A percentile compares a stretch with the other conserved stretches of the same genome.
phyloP scores from a whole-genome alignment of 345 rosid species.

The Eucalyptus globulus region DNA sequence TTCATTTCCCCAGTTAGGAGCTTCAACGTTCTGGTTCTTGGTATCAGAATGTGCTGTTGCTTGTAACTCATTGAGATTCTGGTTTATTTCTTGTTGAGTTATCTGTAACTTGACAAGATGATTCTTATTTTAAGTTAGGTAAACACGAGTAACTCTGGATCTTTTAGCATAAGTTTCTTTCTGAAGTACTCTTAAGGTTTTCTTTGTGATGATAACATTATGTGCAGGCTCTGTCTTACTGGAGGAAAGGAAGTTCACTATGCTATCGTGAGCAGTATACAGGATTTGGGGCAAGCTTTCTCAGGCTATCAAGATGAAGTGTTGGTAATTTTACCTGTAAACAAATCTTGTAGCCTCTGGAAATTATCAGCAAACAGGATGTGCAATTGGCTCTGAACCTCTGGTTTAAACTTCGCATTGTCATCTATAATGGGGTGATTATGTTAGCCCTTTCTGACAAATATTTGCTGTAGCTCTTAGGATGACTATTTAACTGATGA shows the following conservation, averaged over 20 bases:
- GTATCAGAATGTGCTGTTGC: neutral
- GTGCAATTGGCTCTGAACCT: neutral
- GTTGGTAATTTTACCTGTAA: slow-evolving; percentile 35
- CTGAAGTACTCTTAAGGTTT: neutral
- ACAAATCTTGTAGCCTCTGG: neutral
- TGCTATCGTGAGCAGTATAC: slow-evolving; percentile 90
- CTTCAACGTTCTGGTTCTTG: neutral
- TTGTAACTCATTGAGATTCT: neutral
- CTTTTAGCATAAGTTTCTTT: neutral
- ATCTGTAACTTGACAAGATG: neutral
- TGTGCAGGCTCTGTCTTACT: slow-evolving; percentile 63
- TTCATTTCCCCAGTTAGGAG: neutral
- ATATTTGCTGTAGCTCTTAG: neutral
- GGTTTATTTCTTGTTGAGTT: neutral
- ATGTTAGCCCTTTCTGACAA: neutral
- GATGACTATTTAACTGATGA: neutral
- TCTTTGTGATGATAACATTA: neutral
- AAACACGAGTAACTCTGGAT: neutral
- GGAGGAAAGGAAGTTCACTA: slow-evolving; percentile 96
- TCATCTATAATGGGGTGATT: neutral
- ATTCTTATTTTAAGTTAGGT: neutral
- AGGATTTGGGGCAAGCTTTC: slow-evolving; percentile 77
- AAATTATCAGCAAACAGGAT: neutral
- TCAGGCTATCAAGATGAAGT: slow-evolving; percentile 90
- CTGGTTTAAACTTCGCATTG: neutral